A percentile compares a stretch with the other conserved stretches of the same genome.
These are phyloP conservation scores for Stagonosporopsis tanaceti DNA, from an alignment of 2,329 filamentous ascomycete genomes.

Conservation along the genomic window DNA sequence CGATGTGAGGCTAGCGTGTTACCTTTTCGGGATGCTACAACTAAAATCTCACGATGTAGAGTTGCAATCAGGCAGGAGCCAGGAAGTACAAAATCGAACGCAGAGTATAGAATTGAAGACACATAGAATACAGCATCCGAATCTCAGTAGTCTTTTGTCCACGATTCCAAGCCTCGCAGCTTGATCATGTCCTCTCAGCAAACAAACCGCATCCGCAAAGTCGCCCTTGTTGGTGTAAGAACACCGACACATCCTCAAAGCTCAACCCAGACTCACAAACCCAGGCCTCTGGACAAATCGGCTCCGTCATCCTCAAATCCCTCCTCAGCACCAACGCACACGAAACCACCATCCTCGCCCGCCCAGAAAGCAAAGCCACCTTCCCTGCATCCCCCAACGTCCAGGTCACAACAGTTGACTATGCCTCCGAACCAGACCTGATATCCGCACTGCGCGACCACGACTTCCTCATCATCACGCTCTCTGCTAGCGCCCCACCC, in stretches of 20 bases:
- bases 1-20: slow-evolving; percentile 9
- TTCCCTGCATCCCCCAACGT: slow-evolving; percentile 52
- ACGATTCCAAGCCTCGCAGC: neutral
- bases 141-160: neutral
- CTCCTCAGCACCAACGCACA: slow-evolving; percentile 42
- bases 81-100: neutral
- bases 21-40: neutral
- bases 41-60: neutral
- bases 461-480: slow-evolving; percentile 53
- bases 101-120: neutral
- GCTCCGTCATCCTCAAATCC: slow-evolving; percentile 46
- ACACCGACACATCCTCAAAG: neutral
- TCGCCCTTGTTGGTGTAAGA: slow-evolving; percentile 51
- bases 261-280: slow-evolving; percentile 8
- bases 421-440: slow-evolving; percentile 34
- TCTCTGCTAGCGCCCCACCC: slow-evolving; percentile 36
- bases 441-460: slow-evolving; percentile 48
- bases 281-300: slow-evolving; percentile 49
- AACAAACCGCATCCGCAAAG: slow-evolving; percentile 28
- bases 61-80: neutral
- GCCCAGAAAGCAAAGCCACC: slow-evolving; percentile 50
- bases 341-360: slow-evolving; percentile 52
- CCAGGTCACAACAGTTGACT: slow-evolving; percentile 49
- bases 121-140: neutral
- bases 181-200: slow-evolving; percentile 6